A percentile compares a stretch with the other conserved stretches of the same genome.
Conservation (phyloP, 2,329 filamentous ascomycete genomes). For the Cytospora mali region DNA sequence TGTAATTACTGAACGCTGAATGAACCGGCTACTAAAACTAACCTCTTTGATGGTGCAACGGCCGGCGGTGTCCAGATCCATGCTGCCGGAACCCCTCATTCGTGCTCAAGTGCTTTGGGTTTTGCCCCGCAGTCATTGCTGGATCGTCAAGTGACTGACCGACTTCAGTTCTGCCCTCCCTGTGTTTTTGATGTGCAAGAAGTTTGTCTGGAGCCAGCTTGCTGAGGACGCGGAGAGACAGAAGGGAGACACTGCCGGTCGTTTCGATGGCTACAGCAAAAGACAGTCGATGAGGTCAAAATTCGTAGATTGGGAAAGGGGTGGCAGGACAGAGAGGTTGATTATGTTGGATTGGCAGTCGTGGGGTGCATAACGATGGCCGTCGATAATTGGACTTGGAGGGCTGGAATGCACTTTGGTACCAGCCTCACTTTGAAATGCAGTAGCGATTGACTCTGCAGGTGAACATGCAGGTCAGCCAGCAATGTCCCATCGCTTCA, state of each 20-base stretch:
- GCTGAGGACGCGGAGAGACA: background rate
- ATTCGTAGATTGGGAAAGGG: background rate
- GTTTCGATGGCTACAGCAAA: background rate
- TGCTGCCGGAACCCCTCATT: constrained; percentile 19
- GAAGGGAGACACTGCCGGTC: background rate
- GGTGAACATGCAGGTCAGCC: constrained; percentile 24
- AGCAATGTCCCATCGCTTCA: constrained; percentile 16
- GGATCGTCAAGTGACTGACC: background rate
- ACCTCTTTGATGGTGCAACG: constrained; percentile 14
- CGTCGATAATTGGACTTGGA: constrained; percentile 25
- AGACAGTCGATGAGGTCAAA: background rate
- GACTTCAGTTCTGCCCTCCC: background rate
- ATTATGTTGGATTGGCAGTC: constrained; percentile 20
- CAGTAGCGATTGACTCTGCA: constrained; percentile 28
- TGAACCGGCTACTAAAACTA: constrained; percentile 12
- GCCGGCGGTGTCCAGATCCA: constrained; percentile 19
- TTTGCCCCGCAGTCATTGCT: constrained; percentile 15
- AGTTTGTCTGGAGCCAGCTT: background rate
- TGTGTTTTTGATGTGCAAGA: background rate
- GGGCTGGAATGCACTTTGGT: constrained; percentile 21
- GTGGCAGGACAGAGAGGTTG: constrained; percentile 1
- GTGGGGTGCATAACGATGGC: constrained; percentile 19
- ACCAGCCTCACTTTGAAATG: constrained; percentile 32
- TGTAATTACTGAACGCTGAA: constrained; percentile 4
- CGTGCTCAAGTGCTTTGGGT: constrained; percentile 13